These are phyloP conservation scores for Glycyrrhiza uralensis DNA, from an alignment of 306 rosid species.

Conservation along the genomic window DNA sequence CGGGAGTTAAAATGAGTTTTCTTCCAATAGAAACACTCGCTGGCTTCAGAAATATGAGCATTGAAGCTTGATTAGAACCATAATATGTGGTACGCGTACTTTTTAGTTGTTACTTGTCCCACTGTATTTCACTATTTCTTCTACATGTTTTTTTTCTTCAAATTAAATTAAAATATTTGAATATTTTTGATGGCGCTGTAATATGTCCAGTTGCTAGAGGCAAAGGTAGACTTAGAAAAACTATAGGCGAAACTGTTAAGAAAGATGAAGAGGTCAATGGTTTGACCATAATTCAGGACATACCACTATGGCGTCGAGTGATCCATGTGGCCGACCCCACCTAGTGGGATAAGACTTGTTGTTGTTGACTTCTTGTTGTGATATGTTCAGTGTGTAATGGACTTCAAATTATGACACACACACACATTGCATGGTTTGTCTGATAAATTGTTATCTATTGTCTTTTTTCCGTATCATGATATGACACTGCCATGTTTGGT, in stretches of 20 bases:
- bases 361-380: too few species aligned
- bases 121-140: neutral
- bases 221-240: too few species aligned
- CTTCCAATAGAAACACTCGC: neutral
- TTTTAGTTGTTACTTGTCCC: neutral
- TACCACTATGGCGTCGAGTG: too few species aligned
- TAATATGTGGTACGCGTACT: neutral
- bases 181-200: neutral
- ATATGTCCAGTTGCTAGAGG: neutral
- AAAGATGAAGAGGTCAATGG: too few species aligned
- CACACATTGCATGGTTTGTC: neutral
- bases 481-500: neutral
- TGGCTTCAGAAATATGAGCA: slow-evolving; percentile 3
- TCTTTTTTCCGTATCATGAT: neutral
- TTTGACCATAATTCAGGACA: too few species aligned
- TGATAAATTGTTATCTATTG: neutral
- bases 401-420: neutral
- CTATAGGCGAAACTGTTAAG: too few species aligned
- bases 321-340: too few species aligned
- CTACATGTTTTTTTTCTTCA: neutral
- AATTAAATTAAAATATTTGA: neutral
- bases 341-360: too few species aligned
- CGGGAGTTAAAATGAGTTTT: neutral
- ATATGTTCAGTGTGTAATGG: neutral
- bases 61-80: slow-evolving; percentile 1